Evolutionary conservation across 306 rosid species (phyloP).

Genomic region (Prunus dulcis): DNA sequence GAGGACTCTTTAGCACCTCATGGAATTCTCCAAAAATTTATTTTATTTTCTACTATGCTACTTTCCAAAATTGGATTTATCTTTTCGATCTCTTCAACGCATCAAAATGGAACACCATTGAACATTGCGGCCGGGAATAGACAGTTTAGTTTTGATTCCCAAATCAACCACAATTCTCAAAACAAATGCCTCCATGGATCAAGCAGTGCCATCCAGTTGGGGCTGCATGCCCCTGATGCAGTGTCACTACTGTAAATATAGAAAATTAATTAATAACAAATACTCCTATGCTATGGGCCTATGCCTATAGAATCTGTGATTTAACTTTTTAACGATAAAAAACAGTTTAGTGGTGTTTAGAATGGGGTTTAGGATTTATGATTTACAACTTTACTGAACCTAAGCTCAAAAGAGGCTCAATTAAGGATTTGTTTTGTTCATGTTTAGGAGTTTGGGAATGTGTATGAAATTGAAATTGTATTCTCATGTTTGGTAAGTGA

Average conservation of each 20-base stretch:
- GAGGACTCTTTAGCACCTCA: neutral
- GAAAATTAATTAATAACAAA: too few relatives aligned
- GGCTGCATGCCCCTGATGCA: neutral
- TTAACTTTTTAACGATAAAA: too few relatives aligned
- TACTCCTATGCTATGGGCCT: too few relatives aligned
- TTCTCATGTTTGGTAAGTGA: too few relatives aligned
- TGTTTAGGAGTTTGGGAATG: too few relatives aligned
- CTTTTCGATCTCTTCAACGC: constrained; percentile 7
- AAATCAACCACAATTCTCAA: constrained; percentile 1
- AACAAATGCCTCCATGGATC: neutral
- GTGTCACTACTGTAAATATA: neutral
- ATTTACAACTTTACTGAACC: too few relatives aligned
- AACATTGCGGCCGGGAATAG: neutral
- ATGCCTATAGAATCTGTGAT: too few relatives aligned
- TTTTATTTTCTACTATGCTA: neutral
- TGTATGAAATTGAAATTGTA: too few relatives aligned
- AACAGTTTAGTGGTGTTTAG: too few relatives aligned
- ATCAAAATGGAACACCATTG: neutral
- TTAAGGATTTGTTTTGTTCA: too few relatives aligned
- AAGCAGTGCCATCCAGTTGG: neutral
- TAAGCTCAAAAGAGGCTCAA: too few relatives aligned
- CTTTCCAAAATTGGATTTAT: neutral
- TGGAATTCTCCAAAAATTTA: neutral
- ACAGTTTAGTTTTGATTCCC: neutral
- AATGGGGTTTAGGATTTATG: too few relatives aligned